Percentiles rank a stretch among this genome's conserved stretches.
Conservation (phyloP, 2,329 filamentous ascomycete species). For the Cordyceps fumosorosea region DNA sequence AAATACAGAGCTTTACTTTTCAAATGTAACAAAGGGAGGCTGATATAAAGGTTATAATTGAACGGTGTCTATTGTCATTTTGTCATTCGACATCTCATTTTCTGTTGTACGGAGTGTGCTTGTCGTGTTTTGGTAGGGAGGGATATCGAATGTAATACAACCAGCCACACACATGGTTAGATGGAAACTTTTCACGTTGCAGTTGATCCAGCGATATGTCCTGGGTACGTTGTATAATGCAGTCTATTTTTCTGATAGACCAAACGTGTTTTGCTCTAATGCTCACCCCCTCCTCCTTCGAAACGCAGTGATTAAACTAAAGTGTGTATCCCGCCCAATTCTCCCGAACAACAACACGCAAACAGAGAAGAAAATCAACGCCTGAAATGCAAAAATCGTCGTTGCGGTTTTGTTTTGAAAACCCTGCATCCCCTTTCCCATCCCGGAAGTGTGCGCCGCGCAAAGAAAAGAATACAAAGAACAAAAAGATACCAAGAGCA, state of each 20-base stretch:
- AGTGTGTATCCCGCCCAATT: not conserved
- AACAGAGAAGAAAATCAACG: not conserved
- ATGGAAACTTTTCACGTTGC: not conserved
- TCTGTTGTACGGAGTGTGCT: not conserved
- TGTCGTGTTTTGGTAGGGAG: not conserved
- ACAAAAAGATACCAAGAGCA: not conserved
- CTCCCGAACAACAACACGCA: not conserved
- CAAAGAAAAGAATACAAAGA: conserved; percentile 5
- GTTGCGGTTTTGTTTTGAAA: not conserved
- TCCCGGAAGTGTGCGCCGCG: conserved; percentile 1
- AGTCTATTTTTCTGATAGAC: not conserved
- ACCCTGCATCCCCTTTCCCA: not conserved
- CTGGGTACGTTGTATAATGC: not conserved
- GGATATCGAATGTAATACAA: not conserved
- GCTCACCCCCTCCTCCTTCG: not conserved
- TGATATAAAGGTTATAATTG: conserved; percentile 2
- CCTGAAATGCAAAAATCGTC: conserved; percentile 7
- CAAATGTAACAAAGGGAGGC: conserved; percentile 1
- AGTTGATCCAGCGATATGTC: not conserved
- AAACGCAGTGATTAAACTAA: not conserved
- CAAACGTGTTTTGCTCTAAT: not conserved
- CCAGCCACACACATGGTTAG: not conserved
- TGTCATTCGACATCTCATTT: not conserved
- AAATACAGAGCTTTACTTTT: not conserved
- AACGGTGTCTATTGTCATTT: not conserved